Evolutionary conservation across 768 basidiomycete species (phyloP).

Genomic region (Rhizopogon salebrosus): DNA sequence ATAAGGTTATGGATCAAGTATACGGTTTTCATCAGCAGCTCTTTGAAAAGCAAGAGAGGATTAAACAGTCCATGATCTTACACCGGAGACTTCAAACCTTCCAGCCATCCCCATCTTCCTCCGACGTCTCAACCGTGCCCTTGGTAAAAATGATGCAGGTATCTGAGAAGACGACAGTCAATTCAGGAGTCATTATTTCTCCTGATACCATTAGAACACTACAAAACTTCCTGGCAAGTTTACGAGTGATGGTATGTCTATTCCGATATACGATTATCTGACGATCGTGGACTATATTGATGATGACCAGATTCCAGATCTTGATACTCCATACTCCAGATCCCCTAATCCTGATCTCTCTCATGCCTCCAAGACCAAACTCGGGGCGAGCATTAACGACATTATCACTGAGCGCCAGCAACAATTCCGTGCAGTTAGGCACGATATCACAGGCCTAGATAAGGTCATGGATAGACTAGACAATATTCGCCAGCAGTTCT

Average conservation of each 20-base stretch:
- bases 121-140: constrained; percentile 6
- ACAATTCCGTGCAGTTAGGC: constrained; percentile 9
- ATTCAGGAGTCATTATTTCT: not conserved
- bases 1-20: no score
- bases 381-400: constrained; percentile 5
- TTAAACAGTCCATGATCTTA: no score
- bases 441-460: constrained; percentile 8
- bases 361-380: not conserved
- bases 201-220: not conserved
- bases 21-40: no score
- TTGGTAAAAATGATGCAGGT: not conserved
- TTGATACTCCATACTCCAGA: not conserved
- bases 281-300: not conserved
- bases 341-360: constrained; percentile 12
- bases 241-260: not conserved
- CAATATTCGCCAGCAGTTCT: constrained; percentile 8
- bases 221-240: not conserved
- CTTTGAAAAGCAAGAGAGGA: no score
- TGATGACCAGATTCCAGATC: not conserved
- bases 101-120: no score
- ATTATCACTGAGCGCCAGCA: constrained; percentile 11
- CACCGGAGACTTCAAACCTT: no score
- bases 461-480: constrained; percentile 10
- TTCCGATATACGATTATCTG: not conserved
- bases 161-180: not conserved